Percentiles rank a stretch among this genome's conserved stretches.
These are phyloP conservation scores for Erigeron philadelphicus DNA, from an alignment of 140 eudicot species.

Conservation along the genomic window DNA sequence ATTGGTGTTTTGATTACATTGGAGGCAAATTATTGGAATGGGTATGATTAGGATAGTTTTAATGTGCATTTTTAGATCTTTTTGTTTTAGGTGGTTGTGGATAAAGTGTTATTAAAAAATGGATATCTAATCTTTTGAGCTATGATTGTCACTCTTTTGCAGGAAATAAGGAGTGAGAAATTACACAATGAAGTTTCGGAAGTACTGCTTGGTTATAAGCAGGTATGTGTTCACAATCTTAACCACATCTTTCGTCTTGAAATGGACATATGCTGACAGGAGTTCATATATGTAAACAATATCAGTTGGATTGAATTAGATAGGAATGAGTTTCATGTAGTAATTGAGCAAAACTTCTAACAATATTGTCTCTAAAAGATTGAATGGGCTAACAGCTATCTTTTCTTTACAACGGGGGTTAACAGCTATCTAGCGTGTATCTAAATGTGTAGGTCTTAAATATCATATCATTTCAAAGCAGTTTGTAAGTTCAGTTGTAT, in stretches of 20 bases:
- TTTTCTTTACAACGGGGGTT: background rate
- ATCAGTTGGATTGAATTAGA: background rate
- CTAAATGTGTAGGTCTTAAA: background rate
- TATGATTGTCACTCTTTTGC: constrained; percentile 18
- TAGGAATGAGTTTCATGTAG: background rate
- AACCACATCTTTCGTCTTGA: too few relatives aligned
- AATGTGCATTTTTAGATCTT: background rate
- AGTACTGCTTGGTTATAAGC: constrained; percentile 89
- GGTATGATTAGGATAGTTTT: constrained; percentile 5
- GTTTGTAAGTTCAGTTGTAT: background rate
- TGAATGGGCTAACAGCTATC: background rate
- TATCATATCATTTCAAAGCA: background rate
- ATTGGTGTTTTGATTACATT: background rate
- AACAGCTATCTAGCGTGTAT: background rate
- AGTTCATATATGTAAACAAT: background rate
- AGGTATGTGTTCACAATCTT: constrained; percentile 37
- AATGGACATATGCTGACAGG: too few relatives aligned
- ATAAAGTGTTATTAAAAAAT: background rate
- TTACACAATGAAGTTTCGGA: constrained; percentile 76
- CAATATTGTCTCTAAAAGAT: too few relatives aligned
- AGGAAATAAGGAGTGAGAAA: constrained; percentile 91
- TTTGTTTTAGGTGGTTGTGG: background rate
- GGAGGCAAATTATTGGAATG: background rate
- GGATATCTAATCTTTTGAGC: background rate
- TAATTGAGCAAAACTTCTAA: background rate